Percentiles rank a stretch among this genome's conserved stretches.
Conservation (phyloP, 257 asterid species). For the Nicotiana noctiflora region DNA sequence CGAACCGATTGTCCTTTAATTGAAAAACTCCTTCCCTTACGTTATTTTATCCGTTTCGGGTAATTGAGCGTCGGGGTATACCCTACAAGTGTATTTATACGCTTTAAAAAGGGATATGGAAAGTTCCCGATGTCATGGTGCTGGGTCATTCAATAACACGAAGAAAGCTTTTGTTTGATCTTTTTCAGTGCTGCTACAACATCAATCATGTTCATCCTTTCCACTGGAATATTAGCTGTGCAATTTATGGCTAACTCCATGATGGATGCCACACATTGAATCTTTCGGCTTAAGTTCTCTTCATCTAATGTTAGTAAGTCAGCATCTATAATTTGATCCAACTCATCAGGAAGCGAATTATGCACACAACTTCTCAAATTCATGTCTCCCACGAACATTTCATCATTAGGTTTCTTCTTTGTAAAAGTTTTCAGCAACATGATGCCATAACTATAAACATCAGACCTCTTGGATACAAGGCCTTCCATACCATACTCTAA, state of each 20-base stretch:
- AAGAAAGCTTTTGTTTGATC: conserved; percentile 7
- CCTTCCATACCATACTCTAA: background rate
- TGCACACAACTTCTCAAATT: background rate
- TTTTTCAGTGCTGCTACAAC: conserved; percentile 1
- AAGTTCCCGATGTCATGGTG: no score
- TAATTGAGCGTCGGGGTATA: no score
- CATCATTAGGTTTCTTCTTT: conserved; percentile 4
- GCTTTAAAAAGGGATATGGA: no score
- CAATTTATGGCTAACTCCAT: conserved; percentile 13
- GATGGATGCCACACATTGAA: background rate
- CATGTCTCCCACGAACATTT: background rate
- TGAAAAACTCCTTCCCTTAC: no score
- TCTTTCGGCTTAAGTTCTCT: background rate
- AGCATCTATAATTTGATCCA: conserved; percentile 5
- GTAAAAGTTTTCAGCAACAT: conserved; percentile 10
- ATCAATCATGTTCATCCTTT: conserved; percentile 11
- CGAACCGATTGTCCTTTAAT: no score
- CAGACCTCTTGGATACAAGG: conserved; percentile 1
- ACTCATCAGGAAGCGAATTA: background rate
- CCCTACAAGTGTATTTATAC: no score
- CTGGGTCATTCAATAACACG: background rate
- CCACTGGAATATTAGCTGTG: background rate
- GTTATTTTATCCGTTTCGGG: no score
- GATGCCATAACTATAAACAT: conserved; percentile 13
- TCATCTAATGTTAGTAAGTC: background rate